A percentile compares a stretch with the other conserved stretches of the same genome.
phyloP scores from a whole-genome alignment of 1,139 yeast genomes.

The Magnusiomyces fungicola region DNA sequence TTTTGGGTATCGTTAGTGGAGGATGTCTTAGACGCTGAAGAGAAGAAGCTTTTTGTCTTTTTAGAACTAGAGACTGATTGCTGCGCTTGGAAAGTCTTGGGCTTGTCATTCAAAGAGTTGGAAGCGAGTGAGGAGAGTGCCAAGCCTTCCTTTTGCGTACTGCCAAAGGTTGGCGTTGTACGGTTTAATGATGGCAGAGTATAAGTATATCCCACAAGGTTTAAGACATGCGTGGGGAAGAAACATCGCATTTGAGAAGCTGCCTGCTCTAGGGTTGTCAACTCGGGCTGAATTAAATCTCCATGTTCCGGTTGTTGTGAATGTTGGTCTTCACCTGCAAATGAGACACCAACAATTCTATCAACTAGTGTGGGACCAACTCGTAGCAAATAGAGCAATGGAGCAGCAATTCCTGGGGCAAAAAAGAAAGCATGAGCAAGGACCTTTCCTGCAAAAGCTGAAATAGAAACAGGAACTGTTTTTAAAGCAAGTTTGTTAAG shows the following conservation, averaged over 20 bases:
- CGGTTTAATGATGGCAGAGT: too few relatives aligned
- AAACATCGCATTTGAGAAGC: not conserved
- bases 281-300: too few relatives aligned
- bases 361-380: conserved; percentile 37
- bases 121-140: too few relatives aligned
- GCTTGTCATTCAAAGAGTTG: too few relatives aligned
- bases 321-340: conserved; percentile 19
- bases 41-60: too few relatives aligned
- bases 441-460: conserved; percentile 76
- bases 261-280: not conserved
- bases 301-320: too few relatives aligned
- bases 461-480: conserved; percentile 48
- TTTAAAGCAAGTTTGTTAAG: conserved; percentile 48
- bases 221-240: conserved; percentile 11
- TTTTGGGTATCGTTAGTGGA: too few relatives aligned
- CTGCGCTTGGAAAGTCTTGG: too few relatives aligned
- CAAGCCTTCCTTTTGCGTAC: too few relatives aligned
- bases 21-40: too few relatives aligned
- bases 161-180: too few relatives aligned
- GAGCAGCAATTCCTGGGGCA: conserved; percentile 54
- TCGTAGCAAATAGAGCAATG: conserved; percentile 54
- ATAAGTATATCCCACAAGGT: conserved; percentile 6
- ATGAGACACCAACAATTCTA: conserved; percentile 27
- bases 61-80: too few relatives aligned
- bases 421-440: conserved; percentile 61